Conservation (phyloP, 2,329 filamentous ascomycete species). For the Aspergillus floridensis region DNA sequence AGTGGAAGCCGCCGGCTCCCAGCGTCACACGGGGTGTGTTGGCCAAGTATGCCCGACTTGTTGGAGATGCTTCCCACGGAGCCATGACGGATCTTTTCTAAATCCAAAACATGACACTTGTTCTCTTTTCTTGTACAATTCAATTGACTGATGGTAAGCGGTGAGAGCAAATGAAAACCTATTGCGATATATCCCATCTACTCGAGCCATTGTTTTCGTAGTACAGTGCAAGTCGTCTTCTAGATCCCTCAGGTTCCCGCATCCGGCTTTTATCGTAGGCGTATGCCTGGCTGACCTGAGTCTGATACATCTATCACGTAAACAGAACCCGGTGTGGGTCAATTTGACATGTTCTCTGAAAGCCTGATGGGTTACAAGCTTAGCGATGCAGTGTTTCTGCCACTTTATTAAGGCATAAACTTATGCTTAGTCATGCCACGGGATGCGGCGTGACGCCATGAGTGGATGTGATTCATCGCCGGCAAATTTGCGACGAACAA, state of each 20-base stretch:
- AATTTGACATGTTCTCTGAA: too few relatives aligned
- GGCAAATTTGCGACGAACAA: conserved; percentile 8
- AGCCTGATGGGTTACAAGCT: too few relatives aligned
- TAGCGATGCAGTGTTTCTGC: too few relatives aligned
- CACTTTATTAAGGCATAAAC: not conserved
- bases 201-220: not conserved
- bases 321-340: too few relatives aligned
- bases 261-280: not conserved
- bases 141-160: too few relatives aligned
- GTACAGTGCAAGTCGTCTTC: too few relatives aligned
- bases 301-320: not conserved
- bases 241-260: too few relatives aligned
- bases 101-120: not conserved
- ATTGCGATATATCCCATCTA: not conserved
- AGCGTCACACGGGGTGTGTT: conserved; percentile 77
- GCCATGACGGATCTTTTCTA: conserved; percentile 79
- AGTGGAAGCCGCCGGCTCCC: conserved; percentile 69
- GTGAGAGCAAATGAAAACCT: not conserved
- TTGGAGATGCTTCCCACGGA: conserved; percentile 87
- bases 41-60: conserved; percentile 84
- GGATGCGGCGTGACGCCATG: conserved; percentile 16
- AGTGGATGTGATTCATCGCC: conserved; percentile 16
- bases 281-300: not conserved
- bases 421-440: conserved; percentile 15
- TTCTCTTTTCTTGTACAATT: not conserved